Evolutionary conservation across 2,329 filamentous ascomycete species (phyloP), one percentile per base, ranked within the genome.

Genomic region (Phoma herbarum): DNA sequence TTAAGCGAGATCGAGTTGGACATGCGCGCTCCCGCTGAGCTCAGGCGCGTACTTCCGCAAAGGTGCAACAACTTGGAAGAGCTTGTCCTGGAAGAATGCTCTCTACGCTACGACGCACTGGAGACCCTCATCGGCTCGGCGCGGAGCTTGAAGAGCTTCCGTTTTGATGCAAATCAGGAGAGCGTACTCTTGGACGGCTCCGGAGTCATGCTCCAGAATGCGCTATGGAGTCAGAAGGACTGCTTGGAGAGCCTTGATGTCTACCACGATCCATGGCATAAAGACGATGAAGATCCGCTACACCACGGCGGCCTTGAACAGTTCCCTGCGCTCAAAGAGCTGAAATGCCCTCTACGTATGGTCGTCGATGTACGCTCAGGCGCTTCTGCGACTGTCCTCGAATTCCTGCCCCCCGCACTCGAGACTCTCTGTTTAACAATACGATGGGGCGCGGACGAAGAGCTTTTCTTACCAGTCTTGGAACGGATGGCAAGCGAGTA

Each of bases 71-170:
- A 66, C 29, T n/a, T 70, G 0, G 55, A 67, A 10, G 58, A 62
- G 9, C 53, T 73, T n/a, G 18, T 44, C 16, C 29, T 73, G 9
- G 42, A 65, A 14, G 33, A 57, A 14, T 59, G 54, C 9, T 65
- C 61, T 9, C 18, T 71, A 9, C 39, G 60, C 1, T 49, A 48
- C 11, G 44, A 59, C 8, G 51, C 60, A 22, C 33, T 73, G 4
- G 49, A 33, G 7, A 52, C 67, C 12, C 33, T 73, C 8, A n/a
- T 72, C 14, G 48, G 52, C 25, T 69, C 65, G 4, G 23, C 66
- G 26, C 50, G 57, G 29, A 31, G 31, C 4, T 43, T 73, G 25
- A 70, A 59, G 28, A 31, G 16, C 4, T 67, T 73, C 29, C 46
- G 52, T n/a, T 67, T 67, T 25, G 49, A 60, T 22, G 51, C 46